Evolutionary conservation across 495 filamentous ascomycete species (phyloP).

Genomic region (Aspergillus olivimuriae): DNA sequence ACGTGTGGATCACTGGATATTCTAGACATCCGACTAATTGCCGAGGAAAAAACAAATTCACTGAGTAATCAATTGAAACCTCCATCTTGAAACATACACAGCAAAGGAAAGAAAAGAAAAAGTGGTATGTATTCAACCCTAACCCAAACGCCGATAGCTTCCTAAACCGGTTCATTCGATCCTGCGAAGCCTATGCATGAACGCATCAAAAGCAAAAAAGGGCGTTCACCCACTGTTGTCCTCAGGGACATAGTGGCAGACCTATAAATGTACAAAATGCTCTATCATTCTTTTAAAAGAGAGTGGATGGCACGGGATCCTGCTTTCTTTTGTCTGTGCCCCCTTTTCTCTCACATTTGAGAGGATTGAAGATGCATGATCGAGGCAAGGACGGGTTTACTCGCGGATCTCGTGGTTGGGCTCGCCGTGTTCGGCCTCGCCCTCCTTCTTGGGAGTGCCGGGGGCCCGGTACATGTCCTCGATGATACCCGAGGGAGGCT

Average conservation of each 20-base stretch:
- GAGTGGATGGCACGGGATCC: not conserved
- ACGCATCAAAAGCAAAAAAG: slow-evolving; percentile 2
- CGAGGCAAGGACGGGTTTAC: slow-evolving; percentile 7
- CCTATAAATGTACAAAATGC: slow-evolving; percentile 1
- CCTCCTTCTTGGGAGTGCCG: slow-evolving; percentile 5
- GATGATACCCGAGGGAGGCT: slow-evolving; percentile 39
- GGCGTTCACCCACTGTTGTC: too few relatives aligned
- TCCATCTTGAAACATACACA: not conserved
- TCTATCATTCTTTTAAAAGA: not conserved
- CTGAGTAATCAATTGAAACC: too few relatives aligned
- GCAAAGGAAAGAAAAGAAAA: not conserved
- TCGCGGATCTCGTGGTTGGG: slow-evolving; percentile 15
- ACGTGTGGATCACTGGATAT: too few relatives aligned
- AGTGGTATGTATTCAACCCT: not conserved
- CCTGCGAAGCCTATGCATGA: not conserved
- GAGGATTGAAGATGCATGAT: too few relatives aligned
- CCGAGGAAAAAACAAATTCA: too few relatives aligned
- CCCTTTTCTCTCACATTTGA: too few relatives aligned
- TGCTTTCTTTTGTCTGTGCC: too few relatives aligned
- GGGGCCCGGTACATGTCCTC: slow-evolving; percentile 23
- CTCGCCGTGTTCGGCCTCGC: slow-evolving; percentile 15
- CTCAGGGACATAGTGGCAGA: too few relatives aligned
- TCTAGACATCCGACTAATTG: too few relatives aligned
- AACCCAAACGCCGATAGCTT: not conserved
- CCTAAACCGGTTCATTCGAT: not conserved